Evolutionary conservation across 495 filamentous ascomycete species (phyloP).

Genomic region (Aspergillus steynii): DNA sequence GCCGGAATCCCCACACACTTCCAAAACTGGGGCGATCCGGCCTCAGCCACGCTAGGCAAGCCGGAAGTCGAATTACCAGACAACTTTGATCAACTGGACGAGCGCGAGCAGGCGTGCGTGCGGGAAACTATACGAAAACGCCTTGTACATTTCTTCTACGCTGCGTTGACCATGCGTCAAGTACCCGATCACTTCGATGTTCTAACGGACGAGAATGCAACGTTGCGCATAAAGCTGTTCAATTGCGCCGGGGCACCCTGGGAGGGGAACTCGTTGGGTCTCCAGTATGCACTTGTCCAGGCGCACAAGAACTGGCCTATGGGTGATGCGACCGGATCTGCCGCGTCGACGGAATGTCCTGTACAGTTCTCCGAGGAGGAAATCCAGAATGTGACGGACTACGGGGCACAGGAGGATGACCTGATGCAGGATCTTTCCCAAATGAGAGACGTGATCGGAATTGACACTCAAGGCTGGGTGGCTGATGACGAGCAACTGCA

Average conservation of each 20-base stretch:
- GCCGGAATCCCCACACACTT: slow-evolving; percentile 31
- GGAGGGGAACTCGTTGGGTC: slow-evolving; percentile 25
- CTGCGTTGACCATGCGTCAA: slow-evolving; percentile 24
- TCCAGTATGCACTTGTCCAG: slow-evolving; percentile 23
- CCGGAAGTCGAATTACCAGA: slow-evolving; percentile 26
- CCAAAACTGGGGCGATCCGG: slow-evolving; percentile 34
- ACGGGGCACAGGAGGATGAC: slow-evolving; percentile 20
- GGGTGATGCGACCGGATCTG: slow-evolving; percentile 13
- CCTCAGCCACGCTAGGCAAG: slow-evolving; percentile 25
- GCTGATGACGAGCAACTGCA: slow-evolving; percentile 27
- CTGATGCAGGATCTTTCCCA: slow-evolving; percentile 26
- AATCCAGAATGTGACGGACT: slow-evolving; percentile 9
- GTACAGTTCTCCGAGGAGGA: slow-evolving; percentile 25
- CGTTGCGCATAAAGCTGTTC: slow-evolving; percentile 30
- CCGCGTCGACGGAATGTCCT: slow-evolving; percentile 15
- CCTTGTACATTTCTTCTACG: slow-evolving; percentile 30
- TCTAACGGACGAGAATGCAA: slow-evolving; percentile 20
- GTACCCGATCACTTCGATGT: slow-evolving; percentile 32
- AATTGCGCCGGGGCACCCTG: slow-evolving; percentile 20
- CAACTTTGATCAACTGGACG: slow-evolving; percentile 20
- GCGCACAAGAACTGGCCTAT: slow-evolving; percentile 24
- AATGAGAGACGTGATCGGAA: slow-evolving; percentile 28
- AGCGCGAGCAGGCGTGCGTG: slow-evolving; percentile 19
- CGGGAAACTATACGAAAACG: slow-evolving; percentile 28
- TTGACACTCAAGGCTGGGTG: slow-evolving; percentile 29